A percentile compares a stretch with the other conserved stretches of the same genome.
Evolutionary conservation across 106 monocot genomes (phyloP).

Genomic region (Dactylorhiza incarnata): DNA sequence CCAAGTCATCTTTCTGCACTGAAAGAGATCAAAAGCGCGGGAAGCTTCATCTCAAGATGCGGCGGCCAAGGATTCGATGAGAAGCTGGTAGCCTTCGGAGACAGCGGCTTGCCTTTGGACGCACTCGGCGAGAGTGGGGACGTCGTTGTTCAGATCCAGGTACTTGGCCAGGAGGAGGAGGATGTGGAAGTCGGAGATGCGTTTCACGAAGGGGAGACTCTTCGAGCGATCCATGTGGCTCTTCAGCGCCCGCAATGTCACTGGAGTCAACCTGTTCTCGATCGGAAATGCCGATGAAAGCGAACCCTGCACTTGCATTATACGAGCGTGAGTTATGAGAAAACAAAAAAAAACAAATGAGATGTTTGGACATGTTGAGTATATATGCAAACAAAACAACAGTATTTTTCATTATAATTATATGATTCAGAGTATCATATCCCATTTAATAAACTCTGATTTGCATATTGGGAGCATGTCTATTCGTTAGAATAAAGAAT

Average conservation of each 20-base stretch:
- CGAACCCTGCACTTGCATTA: conserved; percentile 38
- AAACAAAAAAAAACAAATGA: neutral
- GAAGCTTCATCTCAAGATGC: conserved; percentile 9
- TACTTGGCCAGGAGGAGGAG: conserved; percentile 57
- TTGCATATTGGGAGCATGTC: too few species aligned
- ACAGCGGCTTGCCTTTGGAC: conserved; percentile 43
- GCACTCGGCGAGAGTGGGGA: conserved; percentile 66
- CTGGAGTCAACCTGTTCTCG: conserved; percentile 68
- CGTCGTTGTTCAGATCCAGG: conserved; percentile 64
- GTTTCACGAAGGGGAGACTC: conserved; percentile 63
- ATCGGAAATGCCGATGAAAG: conserved; percentile 70
- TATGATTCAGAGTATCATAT: too few species aligned
- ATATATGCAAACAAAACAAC: neutral
- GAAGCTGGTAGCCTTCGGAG: conserved; percentile 79
- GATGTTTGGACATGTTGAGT: neutral
- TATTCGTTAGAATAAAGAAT: too few species aligned
- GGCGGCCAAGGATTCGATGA: conserved; percentile 80
- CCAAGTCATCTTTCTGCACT: neutral
- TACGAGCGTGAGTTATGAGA: too few species aligned
- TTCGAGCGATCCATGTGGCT: conserved; percentile 57
- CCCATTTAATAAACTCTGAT: too few species aligned
- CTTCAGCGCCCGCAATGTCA: conserved; percentile 55
- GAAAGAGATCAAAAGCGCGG: neutral
- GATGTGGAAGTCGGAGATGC: conserved; percentile 84
- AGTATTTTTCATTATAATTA: too few species aligned